Base-by-base conservation (phyloP, 352 stramenopile genomes). In the Globisporangium ultimum region DNA sequence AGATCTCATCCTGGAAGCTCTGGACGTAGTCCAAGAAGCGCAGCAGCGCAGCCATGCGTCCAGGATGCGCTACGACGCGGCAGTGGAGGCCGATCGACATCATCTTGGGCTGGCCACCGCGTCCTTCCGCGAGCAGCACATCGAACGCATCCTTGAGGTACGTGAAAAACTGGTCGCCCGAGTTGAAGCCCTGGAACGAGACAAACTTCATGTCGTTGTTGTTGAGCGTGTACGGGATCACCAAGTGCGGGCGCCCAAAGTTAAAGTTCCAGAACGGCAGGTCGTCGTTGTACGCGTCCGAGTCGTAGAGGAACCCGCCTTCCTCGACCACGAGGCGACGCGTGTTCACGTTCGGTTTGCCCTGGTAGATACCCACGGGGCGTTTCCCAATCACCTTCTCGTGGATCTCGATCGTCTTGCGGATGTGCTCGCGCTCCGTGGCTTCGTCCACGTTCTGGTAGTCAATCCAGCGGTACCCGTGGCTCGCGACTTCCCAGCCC, bases 191-290 rank as follows among this genome's bases (percentile, higher is more conserved):
- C 67, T 95, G 89, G 43, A 87, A 67, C 15, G 86, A 89, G 11
- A 95, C 90, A 69, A 98, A 98, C 70, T 95, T 88, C 94, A 98
- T 98, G 70, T 98, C 94, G 75, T 98, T 98, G 63, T 98, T 97
- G 55, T 84, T 94, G 32, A 98, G 71, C 42, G 93, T 98, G 77
- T 98, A 98, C 2, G 94, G 94, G 62, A 98, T 97, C 5, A 98
- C 81, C n/a, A 98, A 71, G 67, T 98, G 95, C 36, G 92, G 90
- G 24, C 84, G 74, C 8, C 84, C 87, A 64, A 92, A 93, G 43
- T 95, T 85, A 53, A 72, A 78, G 60, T 83, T 97, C 93, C 94
- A 98, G 78, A 98, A 98, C 0, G 95, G 95, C 36, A 98, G 77
- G 68, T 98, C 95, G 70, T 98, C 94, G 60, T 93, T 93, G 72